These are phyloP conservation scores for Macrolepiota dolichaula DNA, from an alignment of 768 basidiomycete genomes.

Conservation along the genomic window DNA sequence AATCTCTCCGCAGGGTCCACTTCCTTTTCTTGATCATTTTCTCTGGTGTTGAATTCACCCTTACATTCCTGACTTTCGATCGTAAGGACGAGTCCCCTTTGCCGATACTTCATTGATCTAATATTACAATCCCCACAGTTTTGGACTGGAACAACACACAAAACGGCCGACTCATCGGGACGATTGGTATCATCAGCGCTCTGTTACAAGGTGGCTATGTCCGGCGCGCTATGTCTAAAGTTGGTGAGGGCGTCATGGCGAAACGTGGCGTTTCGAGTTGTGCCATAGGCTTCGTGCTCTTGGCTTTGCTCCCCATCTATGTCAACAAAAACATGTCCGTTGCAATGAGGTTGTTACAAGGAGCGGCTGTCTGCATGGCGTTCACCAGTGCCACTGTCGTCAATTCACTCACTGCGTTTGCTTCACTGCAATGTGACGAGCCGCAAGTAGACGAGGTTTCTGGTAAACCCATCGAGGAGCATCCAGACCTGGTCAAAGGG, in stretches of 20 bases:
- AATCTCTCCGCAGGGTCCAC: slow-evolving; percentile 64
- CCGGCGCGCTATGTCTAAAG: slow-evolving; percentile 68
- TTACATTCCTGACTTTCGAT: slow-evolving; percentile 93
- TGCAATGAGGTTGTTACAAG: slow-evolving; percentile 53
- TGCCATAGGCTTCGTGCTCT: slow-evolving; percentile 61
- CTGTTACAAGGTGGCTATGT: slow-evolving; percentile 94
- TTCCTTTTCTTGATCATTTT: slow-evolving; percentile 87
- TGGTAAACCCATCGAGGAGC: slow-evolving; percentile 50
- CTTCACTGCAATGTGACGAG: slow-evolving; percentile 89
- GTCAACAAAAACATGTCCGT: slow-evolving; percentile 36
- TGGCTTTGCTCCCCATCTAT: slow-evolving; percentile 67
- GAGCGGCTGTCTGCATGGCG: slow-evolving; percentile 81
- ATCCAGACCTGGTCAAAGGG: slow-evolving; percentile 78
- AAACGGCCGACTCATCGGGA: slow-evolving; percentile 80
- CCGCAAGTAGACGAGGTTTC: slow-evolving; percentile 49
- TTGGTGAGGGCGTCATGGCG: slow-evolving; percentile 83
- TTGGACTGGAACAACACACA: slow-evolving; percentile 88
- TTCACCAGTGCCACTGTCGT: slow-evolving; percentile 97
- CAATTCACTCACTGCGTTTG: slow-evolving; percentile 86
- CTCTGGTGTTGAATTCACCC: slow-evolving; percentile 94
- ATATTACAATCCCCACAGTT: slow-evolving; percentile 38
- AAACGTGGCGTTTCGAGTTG: slow-evolving; percentile 76
- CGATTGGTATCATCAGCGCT: slow-evolving; percentile 89
- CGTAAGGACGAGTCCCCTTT: slow-evolving; percentile 40
- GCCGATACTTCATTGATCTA: not conserved